These are phyloP conservation scores for Sophora flavescens DNA, from an alignment of 306 rosid genomes.

Conservation along the genomic window DNA sequence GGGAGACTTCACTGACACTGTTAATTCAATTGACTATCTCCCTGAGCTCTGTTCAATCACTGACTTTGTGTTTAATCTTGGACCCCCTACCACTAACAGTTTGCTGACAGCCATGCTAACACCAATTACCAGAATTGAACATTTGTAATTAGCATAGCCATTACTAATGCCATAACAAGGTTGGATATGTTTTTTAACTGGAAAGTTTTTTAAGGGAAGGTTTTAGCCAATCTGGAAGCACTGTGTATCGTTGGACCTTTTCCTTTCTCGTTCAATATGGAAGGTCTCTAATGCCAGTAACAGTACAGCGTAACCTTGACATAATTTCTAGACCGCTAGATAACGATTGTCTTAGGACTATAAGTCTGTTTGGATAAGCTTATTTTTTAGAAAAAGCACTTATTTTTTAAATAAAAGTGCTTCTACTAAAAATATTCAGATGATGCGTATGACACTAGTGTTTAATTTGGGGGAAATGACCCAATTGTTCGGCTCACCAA, in stretches of 20 bases:
- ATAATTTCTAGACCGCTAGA: not conserved
- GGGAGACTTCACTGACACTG: constrained; percentile 8
- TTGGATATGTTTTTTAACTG: constrained; percentile 13
- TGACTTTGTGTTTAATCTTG: constrained; percentile 22
- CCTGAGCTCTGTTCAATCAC: constrained; percentile 24
- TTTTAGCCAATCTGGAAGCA: constrained; percentile 13
- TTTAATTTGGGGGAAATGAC: no score
- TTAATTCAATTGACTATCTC: constrained; percentile 33
- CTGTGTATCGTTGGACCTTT: not conserved
- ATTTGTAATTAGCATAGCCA: constrained; percentile 36
- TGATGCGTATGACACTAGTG: no score
- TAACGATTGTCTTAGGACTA: no score
- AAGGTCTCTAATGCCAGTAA: not conserved
- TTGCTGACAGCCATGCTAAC: constrained; percentile 42
- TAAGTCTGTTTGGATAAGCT: no score
- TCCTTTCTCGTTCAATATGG: not conserved
- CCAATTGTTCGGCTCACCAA: no score
- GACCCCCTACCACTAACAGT: constrained; percentile 39
- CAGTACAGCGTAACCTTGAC: not conserved
- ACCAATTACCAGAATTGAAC: constrained; percentile 39
- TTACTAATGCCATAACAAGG: constrained; percentile 29
- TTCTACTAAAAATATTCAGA: no score
- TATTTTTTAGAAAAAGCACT: no score
- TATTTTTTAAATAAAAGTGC: no score
- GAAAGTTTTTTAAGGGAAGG: constrained; percentile 3